These are phyloP conservation scores for Stachybotrys chlorohalonatus DNA, from an alignment of 2,329 filamentous ascomycete genomes.

Conservation along the genomic window DNA sequence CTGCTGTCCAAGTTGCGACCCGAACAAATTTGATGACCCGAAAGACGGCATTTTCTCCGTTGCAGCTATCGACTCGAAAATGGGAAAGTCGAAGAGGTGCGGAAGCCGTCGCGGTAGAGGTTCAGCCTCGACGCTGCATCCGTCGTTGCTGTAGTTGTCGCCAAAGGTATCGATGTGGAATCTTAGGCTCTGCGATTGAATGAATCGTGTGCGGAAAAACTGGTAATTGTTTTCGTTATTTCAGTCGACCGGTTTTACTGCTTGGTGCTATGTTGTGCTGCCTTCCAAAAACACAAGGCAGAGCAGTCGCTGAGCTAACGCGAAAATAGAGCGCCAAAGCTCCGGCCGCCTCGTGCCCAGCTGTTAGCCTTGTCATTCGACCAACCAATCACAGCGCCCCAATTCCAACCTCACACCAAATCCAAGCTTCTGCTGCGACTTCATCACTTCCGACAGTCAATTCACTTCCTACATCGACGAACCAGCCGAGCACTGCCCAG, in stretches of 20 bases:
- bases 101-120: not conserved
- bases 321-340: slow-evolving; percentile 14
- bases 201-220: too few relatives aligned
- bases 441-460: slow-evolving; percentile 18
- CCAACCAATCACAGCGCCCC: slow-evolving; percentile 25
- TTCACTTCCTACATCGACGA: slow-evolving; percentile 13
- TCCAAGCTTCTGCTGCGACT: slow-evolving; percentile 17
- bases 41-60: not conserved
- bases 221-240: slow-evolving; percentile 10
- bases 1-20: slow-evolving; percentile 24
- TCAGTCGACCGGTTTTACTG: slow-evolving; percentile 16
- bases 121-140: not conserved
- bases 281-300: not conserved
- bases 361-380: slow-evolving; percentile 19
- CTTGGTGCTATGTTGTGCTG: slow-evolving; percentile 3
- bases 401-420: slow-evolving; percentile 32
- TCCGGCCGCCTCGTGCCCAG: slow-evolving; percentile 4
- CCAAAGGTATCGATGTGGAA: not conserved
- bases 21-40: slow-evolving; percentile 17
- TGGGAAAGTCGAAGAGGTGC: not conserved
- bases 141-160: not conserved
- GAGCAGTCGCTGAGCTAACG: slow-evolving; percentile 11
- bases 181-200: too few relatives aligned
- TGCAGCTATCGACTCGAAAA: not conserved
- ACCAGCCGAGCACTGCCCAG: slow-evolving; percentile 19